phyloP scores from a whole-genome alignment of 2,329 filamentous ascomycete genomes.

The Aspergillus ochraceus region DNA sequence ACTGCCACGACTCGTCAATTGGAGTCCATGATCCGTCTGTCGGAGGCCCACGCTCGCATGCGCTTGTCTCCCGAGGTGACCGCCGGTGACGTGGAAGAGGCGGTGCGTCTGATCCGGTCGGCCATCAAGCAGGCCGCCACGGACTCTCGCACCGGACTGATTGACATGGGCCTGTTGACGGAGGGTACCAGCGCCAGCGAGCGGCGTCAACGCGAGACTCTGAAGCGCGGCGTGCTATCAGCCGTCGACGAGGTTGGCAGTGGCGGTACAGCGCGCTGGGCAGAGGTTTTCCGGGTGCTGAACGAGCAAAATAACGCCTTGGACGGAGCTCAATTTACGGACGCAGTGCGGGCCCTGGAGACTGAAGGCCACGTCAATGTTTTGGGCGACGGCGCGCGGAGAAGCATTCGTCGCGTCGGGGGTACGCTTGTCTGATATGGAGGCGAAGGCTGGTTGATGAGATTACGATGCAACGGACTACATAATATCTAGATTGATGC shows the following conservation, averaged over 20 bases:
- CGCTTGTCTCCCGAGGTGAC: slow-evolving; percentile 76
- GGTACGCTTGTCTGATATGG: slow-evolving; percentile 32
- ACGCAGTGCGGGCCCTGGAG: slow-evolving; percentile 77
- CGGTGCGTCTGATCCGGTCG: slow-evolving; percentile 86
- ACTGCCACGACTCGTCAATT: slow-evolving; percentile 95
- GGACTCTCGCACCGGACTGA: slow-evolving; percentile 82
- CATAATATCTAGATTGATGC: slow-evolving; percentile 21
- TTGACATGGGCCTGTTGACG: slow-evolving; percentile 93
- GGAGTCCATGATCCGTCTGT: slow-evolving; percentile 96
- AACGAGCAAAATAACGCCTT: slow-evolving; percentile 70
- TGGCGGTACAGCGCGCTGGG: slow-evolving; percentile 64
- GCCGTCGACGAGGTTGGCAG: slow-evolving; percentile 79
- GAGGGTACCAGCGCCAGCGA: slow-evolving; percentile 93
- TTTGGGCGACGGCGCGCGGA: slow-evolving; percentile 79
- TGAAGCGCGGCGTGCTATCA: slow-evolving; percentile 75
- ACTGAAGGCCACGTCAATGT: slow-evolving; percentile 80
- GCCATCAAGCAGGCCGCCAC: slow-evolving; percentile 98
- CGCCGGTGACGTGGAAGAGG: slow-evolving; percentile 80
- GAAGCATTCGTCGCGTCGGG: slow-evolving; percentile 74
- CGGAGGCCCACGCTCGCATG: slow-evolving; percentile 98
- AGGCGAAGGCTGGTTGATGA: slow-evolving; percentile 16
- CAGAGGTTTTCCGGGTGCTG: slow-evolving; percentile 73
- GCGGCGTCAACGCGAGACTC: slow-evolving; percentile 74
- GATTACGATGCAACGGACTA: slow-evolving; percentile 33
- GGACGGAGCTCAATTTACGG: slow-evolving; percentile 77